Evolutionary conservation across 2,329 filamentous ascomycete species (phyloP).

Genomic region (Cladosporium austrohemisphaericum): DNA sequence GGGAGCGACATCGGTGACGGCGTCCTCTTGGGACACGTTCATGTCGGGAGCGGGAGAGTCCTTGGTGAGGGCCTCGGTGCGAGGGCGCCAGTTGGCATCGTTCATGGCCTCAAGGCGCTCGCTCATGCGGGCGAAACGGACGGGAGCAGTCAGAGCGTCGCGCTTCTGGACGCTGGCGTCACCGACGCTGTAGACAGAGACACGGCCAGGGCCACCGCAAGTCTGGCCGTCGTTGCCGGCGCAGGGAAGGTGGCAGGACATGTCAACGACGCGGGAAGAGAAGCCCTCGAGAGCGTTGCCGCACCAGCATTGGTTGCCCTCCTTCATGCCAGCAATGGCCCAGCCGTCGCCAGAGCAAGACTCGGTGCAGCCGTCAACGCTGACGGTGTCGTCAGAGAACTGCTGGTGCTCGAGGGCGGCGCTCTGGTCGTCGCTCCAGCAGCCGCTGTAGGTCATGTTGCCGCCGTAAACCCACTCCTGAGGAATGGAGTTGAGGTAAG

Average conservation of each 20-base stretch:
- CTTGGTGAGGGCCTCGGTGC: slow-evolving; percentile 9
- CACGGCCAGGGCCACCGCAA: slow-evolving; percentile 27
- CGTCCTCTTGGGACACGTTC: slow-evolving; percentile 1
- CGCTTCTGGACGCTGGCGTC: slow-evolving; percentile 8
- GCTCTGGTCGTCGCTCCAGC: slow-evolving; percentile 30
- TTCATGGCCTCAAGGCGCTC: slow-evolving; percentile 11
- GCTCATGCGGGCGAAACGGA: slow-evolving; percentile 10
- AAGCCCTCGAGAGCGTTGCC: slow-evolving; percentile 26
- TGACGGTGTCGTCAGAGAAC: slow-evolving; percentile 24
- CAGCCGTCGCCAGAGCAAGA: slow-evolving; percentile 30
- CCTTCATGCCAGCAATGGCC: slow-evolving; percentile 33
- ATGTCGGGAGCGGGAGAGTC: slow-evolving; percentile 3
- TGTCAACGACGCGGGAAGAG: slow-evolving; percentile 26
- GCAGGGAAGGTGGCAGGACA: slow-evolving; percentile 28
- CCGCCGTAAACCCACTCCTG: slow-evolving; percentile 24
- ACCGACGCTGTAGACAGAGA: slow-evolving; percentile 23
- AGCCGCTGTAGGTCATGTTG: slow-evolving; percentile 34
- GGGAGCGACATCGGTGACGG: slow-evolving; percentile 2
- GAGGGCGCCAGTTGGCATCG: slow-evolving; percentile 13
- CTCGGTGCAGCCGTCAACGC: slow-evolving; percentile 28
- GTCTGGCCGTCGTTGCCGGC: slow-evolving; percentile 28
- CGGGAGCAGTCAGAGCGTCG: neutral
- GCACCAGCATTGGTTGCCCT: slow-evolving; percentile 32
- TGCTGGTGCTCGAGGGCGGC: slow-evolving; percentile 24
- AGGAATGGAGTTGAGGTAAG: slow-evolving; percentile 12